Evolutionary conservation across 768 basidiomycete species (phyloP).

Genomic region (Russula griseocarnosa): DNA sequence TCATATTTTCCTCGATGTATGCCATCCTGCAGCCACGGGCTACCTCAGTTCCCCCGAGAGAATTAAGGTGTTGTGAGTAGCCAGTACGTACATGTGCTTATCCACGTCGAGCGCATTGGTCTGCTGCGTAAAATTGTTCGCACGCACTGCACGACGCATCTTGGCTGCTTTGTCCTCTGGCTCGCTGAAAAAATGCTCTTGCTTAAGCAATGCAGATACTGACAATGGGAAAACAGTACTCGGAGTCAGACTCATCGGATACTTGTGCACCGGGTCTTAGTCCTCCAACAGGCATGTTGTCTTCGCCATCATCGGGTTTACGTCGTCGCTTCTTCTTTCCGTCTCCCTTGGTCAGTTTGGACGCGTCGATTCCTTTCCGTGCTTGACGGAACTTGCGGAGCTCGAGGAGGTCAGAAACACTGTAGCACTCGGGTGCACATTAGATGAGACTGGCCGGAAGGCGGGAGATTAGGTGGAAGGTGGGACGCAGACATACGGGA

Average conservation of each 20-base stretch:
- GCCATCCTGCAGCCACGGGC: constrained; percentile 73
- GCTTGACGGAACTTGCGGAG: constrained; percentile 69
- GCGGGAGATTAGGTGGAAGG: background rate
- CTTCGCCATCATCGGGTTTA: constrained; percentile 41
- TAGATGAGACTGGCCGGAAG: background rate
- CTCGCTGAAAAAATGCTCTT: constrained; percentile 40
- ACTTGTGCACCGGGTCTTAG: constrained; percentile 47
- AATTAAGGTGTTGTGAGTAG: background rate
- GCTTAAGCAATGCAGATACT: no score
- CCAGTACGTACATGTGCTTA: constrained; percentile 82
- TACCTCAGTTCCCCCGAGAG: background rate
- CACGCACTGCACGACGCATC: constrained; percentile 67
- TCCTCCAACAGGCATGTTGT: constrained; percentile 51
- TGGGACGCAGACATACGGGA: constrained; percentile 45
- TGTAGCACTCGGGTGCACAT: constrained; percentile 33
- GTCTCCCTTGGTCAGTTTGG: constrained; percentile 83
- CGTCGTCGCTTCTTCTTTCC: constrained; percentile 65
- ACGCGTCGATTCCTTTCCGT: constrained; percentile 79
- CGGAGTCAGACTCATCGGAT: constrained; percentile 45
- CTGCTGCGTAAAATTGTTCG: constrained; percentile 96
- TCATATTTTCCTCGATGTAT: constrained; percentile 93
- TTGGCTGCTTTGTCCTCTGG: constrained; percentile 64
- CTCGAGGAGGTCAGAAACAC: constrained; percentile 80
- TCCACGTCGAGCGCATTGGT: constrained; percentile 95
- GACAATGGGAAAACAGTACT: constrained; percentile 44